phyloP scores from a whole-genome alignment of 148 eudicot genomes.

The Rhododendron ferrugineum region DNA sequence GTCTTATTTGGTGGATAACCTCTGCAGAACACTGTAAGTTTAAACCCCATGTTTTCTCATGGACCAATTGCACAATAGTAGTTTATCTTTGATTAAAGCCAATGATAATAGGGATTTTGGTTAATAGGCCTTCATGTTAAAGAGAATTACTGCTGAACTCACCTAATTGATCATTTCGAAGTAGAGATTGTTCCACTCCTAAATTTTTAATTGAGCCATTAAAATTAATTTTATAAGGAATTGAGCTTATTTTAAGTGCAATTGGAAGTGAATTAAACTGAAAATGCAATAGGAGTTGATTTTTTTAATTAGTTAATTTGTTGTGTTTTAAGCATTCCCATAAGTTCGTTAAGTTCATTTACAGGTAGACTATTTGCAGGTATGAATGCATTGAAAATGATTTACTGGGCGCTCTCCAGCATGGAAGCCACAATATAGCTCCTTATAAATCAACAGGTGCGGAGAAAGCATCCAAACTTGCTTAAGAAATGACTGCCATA shows the following conservation, averaged over 20 bases:
- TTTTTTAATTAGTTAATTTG: background rate
- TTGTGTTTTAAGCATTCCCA: background rate
- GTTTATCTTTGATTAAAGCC: background rate
- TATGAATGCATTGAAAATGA: conserved; percentile 68
- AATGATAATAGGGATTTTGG: background rate
- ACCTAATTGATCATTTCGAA: background rate
- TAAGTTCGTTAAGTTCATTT: background rate
- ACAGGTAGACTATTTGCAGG: conserved; percentile 32
- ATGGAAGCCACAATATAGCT: conserved; percentile 45
- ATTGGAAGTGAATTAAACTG: background rate
- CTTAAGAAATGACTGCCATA: background rate
- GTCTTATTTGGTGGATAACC: conserved; percentile 42
- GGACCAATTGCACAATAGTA: background rate
- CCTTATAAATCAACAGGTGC: conserved; percentile 56
- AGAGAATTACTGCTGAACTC: background rate
- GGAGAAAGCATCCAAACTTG: conserved; percentile 52
- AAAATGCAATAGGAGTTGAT: background rate
- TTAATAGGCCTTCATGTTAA: background rate
- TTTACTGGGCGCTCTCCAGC: conserved; percentile 50
- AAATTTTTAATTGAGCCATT: background rate
- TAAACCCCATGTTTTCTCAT: background rate
- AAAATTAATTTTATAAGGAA: background rate
- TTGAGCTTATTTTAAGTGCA: background rate
- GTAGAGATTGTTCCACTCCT: background rate
- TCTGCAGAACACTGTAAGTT: conserved; percentile 57